phyloP scores from a whole-genome alignment of 2,329 filamentous ascomycete species.

The Aspergillus candidus region DNA sequence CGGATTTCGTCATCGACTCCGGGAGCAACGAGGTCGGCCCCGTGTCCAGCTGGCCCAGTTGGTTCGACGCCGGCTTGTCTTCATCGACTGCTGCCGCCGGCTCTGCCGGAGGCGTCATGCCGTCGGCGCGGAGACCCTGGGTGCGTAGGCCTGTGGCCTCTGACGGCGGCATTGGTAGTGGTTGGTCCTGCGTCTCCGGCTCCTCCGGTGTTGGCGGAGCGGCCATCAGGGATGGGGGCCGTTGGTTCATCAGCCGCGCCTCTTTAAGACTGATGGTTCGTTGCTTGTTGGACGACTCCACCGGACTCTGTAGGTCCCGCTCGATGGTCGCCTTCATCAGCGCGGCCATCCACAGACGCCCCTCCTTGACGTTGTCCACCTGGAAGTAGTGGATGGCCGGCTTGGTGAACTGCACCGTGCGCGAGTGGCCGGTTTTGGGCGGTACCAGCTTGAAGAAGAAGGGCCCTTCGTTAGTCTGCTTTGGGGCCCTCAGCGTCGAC shows the following conservation, averaged over 20 bases:
- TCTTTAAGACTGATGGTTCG: slow-evolving; percentile 92
- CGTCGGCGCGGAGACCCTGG: slow-evolving; percentile 27
- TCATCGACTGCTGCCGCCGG: slow-evolving; percentile 13
- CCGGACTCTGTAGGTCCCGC: slow-evolving; percentile 67
- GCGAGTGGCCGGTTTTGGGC: slow-evolving; percentile 76
- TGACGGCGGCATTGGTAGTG: slow-evolving; percentile 11
- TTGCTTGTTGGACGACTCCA: slow-evolving; percentile 91
- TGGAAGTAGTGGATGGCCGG: slow-evolving; percentile 97
- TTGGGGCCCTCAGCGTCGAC: slow-evolving; percentile 26
- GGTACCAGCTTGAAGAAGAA: slow-evolving; percentile 99
- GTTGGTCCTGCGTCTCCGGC: slow-evolving; percentile 22
- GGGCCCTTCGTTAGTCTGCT: slow-evolving; percentile 56
- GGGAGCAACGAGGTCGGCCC: slow-evolving; percentile 23
- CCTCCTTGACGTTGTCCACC: slow-evolving; percentile 80
- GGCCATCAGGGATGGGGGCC: slow-evolving; percentile 81
- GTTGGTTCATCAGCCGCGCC: slow-evolving; percentile 78
- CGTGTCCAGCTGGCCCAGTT: slow-evolving; percentile 23
- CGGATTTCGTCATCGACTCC: slow-evolving; percentile 21
- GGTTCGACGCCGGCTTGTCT: slow-evolving; percentile 13
- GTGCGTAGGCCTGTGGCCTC: slow-evolving; percentile 30
- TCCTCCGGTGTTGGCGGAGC: slow-evolving; percentile 26
- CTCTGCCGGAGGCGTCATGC: slow-evolving; percentile 15
- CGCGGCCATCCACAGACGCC: slow-evolving; percentile 95
- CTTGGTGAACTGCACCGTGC: slow-evolving; percentile 95
- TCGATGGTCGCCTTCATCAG: slow-evolving; percentile 99